Percentiles rank a stretch among this genome's conserved stretches.
These are phyloP conservation scores for Populus trichocarpa DNA, from an alignment of 441 rosid species.

Conservation along the genomic window DNA sequence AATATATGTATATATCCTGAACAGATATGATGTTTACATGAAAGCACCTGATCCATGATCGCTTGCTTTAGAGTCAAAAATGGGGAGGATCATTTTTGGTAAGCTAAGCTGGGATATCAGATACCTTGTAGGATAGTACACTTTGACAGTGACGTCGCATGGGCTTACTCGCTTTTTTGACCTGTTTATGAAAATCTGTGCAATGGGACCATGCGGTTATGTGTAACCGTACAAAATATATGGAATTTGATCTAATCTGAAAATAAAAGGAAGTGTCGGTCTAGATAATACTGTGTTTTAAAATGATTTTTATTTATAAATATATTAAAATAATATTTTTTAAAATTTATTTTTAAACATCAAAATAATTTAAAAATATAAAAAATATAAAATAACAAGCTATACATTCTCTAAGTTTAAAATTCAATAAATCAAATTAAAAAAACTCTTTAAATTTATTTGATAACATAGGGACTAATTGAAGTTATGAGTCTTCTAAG, in stretches of 20 bases:
- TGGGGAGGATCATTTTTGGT: background rate
- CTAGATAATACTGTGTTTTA: too few species aligned
- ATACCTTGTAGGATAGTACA: background rate
- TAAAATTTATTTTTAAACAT: too few species aligned
- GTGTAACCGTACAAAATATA: background rate
- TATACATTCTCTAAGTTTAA: too few species aligned
- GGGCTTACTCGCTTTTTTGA: background rate
- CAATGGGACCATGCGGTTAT: background rate
- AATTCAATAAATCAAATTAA: too few species aligned
- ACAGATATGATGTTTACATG: background rate
- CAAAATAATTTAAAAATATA: too few species aligned
- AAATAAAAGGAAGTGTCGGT: too few species aligned
- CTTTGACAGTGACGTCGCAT: background rate
- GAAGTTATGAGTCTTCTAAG: too few species aligned
- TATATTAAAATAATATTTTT: too few species aligned
- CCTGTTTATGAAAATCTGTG: background rate
- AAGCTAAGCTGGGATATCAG: constrained; percentile 15
- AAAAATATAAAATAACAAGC: too few species aligned
- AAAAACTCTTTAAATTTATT: too few species aligned
- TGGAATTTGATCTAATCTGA: background rate
- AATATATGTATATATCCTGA: background rate
- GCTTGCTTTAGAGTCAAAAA: constrained; percentile 10
- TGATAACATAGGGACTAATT: too few species aligned
- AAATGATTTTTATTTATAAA: too few species aligned
- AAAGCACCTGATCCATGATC: background rate